Conservation (phyloP, 257 asterid species). For the Gentiana straminea region DNA sequence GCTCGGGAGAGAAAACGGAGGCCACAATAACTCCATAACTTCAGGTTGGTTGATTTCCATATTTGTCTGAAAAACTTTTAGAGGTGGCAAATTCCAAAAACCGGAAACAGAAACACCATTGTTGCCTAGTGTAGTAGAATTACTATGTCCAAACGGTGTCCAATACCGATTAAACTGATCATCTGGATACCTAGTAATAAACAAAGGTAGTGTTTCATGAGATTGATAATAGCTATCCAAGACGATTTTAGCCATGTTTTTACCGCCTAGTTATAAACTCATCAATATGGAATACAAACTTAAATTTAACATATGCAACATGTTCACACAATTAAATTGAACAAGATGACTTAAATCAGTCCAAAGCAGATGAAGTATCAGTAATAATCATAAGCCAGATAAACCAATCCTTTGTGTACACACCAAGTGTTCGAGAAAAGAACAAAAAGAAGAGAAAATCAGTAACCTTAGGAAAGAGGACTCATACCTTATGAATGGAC, state of each 20-base stretch:
- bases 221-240: too few relatives aligned
- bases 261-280: too few relatives aligned
- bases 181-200: slow-evolving; percentile 55
- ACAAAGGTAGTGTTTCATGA: too few relatives aligned
- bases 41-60: slow-evolving; percentile 23
- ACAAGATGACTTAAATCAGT: too few relatives aligned
- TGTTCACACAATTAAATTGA: too few relatives aligned
- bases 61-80: slow-evolving; percentile 46
- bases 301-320: too few relatives aligned
- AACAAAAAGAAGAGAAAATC: slow-evolving; percentile 20
- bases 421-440: slow-evolving; percentile 36
- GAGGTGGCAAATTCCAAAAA: slow-evolving; percentile 83
- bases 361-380: not conserved
- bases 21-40: slow-evolving; percentile 58
- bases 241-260: too few relatives aligned
- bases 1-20: slow-evolving; percentile 37
- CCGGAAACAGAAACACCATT: slow-evolving; percentile 46
- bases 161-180: slow-evolving; percentile 76
- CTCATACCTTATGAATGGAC: slow-evolving; percentile 50
- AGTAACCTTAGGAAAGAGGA: slow-evolving; percentile 17
- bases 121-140: slow-evolving; percentile 24
- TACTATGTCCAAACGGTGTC: slow-evolving; percentile 49
- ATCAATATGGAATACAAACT: too few relatives aligned
- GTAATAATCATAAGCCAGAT: not conserved
- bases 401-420: too few relatives aligned